Evolutionary conservation across 305 asterid species (phyloP).

Genomic region (Rubia occidens): DNA sequence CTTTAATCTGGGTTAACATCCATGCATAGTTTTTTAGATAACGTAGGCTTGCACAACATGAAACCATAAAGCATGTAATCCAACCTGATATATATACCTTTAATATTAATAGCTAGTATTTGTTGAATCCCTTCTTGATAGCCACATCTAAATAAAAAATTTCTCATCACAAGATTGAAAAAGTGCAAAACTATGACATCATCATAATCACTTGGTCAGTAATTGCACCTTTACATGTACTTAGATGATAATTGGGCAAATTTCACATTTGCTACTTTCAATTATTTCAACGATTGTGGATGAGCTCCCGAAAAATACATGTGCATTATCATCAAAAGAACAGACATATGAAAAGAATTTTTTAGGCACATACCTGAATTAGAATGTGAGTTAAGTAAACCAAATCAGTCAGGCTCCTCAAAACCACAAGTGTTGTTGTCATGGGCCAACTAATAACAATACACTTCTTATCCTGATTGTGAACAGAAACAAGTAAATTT

Average conservation of each 20-base stretch:
- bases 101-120: background rate
- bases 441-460: conserved; percentile 47
- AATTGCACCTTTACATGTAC: conserved; percentile 4
- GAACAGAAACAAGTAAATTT: conserved; percentile 12
- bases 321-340: background rate
- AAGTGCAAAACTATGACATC: background rate
- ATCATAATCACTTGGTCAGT: background rate
- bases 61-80: background rate
- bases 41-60: background rate
- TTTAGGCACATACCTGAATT: conserved; percentile 56
- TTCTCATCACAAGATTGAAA: background rate
- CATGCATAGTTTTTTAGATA: background rate
- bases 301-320: background rate
- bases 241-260: background rate
- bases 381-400: conserved; percentile 62
- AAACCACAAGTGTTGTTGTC: conserved; percentile 45
- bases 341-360: background rate
- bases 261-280: background rate
- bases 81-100: background rate
- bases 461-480: conserved; percentile 52
- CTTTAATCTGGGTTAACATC: background rate
- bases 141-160: background rate
- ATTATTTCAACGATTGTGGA: background rate
- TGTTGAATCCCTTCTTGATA: background rate
- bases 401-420: conserved; percentile 73